Evolutionary conservation across 1,284 basidiomycete species (phyloP), one percentile per base, ranked within the genome.

Genomic region (Ustilago hordei): DNA sequence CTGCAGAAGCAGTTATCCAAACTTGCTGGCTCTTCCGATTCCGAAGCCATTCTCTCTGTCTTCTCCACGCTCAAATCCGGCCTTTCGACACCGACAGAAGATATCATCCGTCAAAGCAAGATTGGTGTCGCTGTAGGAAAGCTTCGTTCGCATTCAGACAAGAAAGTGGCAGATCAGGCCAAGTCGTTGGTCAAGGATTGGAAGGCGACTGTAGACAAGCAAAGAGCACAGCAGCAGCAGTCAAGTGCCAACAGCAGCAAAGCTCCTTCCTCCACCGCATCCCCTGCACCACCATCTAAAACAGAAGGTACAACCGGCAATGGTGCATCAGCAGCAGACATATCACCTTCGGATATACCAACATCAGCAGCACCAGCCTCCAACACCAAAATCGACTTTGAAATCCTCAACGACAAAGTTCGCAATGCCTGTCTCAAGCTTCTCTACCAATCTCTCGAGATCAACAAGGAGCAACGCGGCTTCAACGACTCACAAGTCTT

Each of bases 91-190:
- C 93, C 95, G 52, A 95, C 92, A 72, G 95, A 98, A 89, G 89
- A 92, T 41, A 87, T 96, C 15, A 89, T 98, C 60, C 90, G 95
- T 43, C 78, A 84, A 67, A 69, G 79, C 35, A 85, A 93, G 88
- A 93, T 93, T 4, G 95, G 95, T 68, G 89, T 97, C 12, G 93
- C 94, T 0, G 93, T 98, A 3, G 95, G 95, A 57, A 98, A 97
- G 88, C 89, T 98, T 32, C 91, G 95, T 53, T 89, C 90, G 35
- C 91, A 95, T 85, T 87, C 90, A 0, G 89, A 91, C 19, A 92
- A 92, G 81, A 89, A 90, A 23, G 91, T 98, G 3, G 87, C 93
- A 3, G 91, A 93, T 65, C 88, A 94, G 4, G 94, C 96, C 13
- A 98, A 98, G 86, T 94, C 95, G 79, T 89, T 98, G 39, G 95